phyloP scores from a whole-genome alignment of 2,329 filamentous ascomycete species.

The Cordyceps tenuipes region DNA sequence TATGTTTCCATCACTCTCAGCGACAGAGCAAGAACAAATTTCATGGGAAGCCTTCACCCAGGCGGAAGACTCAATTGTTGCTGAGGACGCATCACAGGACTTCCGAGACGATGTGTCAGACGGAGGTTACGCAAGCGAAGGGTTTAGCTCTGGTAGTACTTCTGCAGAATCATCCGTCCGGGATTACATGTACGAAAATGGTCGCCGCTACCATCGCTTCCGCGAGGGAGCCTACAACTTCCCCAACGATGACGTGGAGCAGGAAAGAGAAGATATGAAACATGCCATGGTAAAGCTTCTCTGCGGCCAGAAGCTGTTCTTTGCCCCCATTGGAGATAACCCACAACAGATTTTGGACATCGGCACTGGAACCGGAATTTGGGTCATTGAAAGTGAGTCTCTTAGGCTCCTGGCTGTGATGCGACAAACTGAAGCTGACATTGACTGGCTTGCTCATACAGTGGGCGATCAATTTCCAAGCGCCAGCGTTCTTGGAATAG shows the following conservation, averaged over 20 bases:
- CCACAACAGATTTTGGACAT: slow-evolving; percentile 47
- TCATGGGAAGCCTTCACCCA: slow-evolving; percentile 28
- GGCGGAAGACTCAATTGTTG: slow-evolving; percentile 29
- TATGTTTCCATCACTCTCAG: slow-evolving; percentile 29
- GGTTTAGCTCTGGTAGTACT: slow-evolving; percentile 28
- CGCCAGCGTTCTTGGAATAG: slow-evolving; percentile 35
- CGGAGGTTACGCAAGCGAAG: slow-evolving; percentile 31
- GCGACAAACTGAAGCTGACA: slow-evolving; percentile 11
- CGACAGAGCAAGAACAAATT: slow-evolving; percentile 27
- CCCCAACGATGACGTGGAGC: slow-evolving; percentile 52
- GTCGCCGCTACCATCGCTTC: slow-evolving; percentile 50
- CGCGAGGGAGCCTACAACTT: slow-evolving; percentile 48
- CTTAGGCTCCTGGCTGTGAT: not conserved
- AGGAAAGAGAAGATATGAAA: slow-evolving; percentile 50
- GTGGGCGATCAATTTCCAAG: slow-evolving; percentile 40
- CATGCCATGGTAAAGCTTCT: slow-evolving; percentile 43
- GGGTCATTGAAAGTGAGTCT: slow-evolving; percentile 45
- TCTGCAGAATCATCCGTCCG: slow-evolving; percentile 33
- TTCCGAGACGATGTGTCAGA: slow-evolving; percentile 21
- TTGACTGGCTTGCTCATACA: slow-evolving; percentile 10
- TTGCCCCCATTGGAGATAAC: slow-evolving; percentile 39
- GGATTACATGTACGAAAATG: slow-evolving; percentile 48
- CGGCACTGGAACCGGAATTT: slow-evolving; percentile 51
- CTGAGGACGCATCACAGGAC: slow-evolving; percentile 23
- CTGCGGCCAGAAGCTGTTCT: slow-evolving; percentile 40